phyloP scores from a whole-genome alignment of 768 basidiomycete genomes.

The Mycena kentingensis region DNA sequence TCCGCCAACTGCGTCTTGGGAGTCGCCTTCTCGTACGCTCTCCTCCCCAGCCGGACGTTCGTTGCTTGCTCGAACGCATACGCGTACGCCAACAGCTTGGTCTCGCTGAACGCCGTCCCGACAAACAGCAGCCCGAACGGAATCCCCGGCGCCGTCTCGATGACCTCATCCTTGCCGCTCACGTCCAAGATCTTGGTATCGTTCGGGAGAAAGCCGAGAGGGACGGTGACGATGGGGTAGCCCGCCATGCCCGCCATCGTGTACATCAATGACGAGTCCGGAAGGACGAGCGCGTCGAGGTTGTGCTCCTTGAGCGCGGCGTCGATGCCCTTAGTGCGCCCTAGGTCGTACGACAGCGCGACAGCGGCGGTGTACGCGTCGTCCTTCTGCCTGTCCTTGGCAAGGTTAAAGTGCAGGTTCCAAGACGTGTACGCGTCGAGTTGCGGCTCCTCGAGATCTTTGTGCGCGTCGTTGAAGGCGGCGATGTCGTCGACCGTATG shows the following conservation, averaged over 20 bases:
- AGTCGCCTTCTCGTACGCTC: conserved; percentile 40
- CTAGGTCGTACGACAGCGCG: conserved; percentile 30
- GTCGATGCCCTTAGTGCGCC: conserved; percentile 38
- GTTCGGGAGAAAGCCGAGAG: conserved; percentile 42
- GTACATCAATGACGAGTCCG: conserved; percentile 15
- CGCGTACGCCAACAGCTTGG: conserved; percentile 41
- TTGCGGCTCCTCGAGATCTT: conserved; percentile 39
- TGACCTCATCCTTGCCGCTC: conserved; percentile 27
- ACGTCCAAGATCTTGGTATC: conserved; percentile 22
- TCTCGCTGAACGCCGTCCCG: conserved; percentile 49
- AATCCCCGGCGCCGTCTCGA: conserved; percentile 38
- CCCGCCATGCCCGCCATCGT: conserved; percentile 23
- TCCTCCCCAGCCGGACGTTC: conserved; percentile 36
- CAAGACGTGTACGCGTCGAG: conserved; percentile 23
- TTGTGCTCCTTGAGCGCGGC: conserved; percentile 33
- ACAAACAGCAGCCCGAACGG: conserved; percentile 47
- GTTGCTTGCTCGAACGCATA: conserved; percentile 53
- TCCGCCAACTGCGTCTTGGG: conserved; percentile 45
- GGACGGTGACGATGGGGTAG: conserved; percentile 35
- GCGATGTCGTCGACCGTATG: conserved; percentile 44
- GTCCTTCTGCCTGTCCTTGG: conserved; percentile 19
- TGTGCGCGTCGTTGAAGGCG: conserved; percentile 44
- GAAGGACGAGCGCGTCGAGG: conserved; percentile 40
- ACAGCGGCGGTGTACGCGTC: conserved; percentile 34
- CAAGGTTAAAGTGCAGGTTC: conserved; percentile 7